phyloP scores from a whole-genome alignment of 2,329 filamentous ascomycete species.

The Cladosporium sp. region DNA sequence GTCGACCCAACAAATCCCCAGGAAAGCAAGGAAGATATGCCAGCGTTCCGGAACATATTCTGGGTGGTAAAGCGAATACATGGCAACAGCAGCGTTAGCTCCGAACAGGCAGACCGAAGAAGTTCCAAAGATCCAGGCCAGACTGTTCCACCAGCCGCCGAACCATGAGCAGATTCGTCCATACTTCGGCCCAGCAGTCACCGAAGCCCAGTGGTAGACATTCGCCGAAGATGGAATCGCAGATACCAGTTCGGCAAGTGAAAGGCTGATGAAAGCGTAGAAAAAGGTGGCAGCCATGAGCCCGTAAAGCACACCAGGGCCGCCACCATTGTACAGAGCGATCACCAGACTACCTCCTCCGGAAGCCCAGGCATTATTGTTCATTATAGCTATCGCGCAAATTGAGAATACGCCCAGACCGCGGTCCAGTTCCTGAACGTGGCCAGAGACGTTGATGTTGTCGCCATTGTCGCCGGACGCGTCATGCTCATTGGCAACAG shows the following conservation, averaged over 20 bases:
- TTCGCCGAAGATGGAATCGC: conserved; percentile 33
- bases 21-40: conserved; percentile 49
- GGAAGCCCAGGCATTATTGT: conserved; percentile 32
- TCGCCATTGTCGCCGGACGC: conserved; percentile 18
- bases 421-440: conserved; percentile 49
- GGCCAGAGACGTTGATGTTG: conserved; percentile 48
- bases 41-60: conserved; percentile 44
- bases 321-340: conserved; percentile 42
- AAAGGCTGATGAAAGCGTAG: conserved; percentile 49
- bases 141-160: conserved; percentile 48
- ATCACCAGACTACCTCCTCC: conserved; percentile 22
- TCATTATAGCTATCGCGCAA: conserved; percentile 39
- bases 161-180: conserved; percentile 47
- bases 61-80: conserved; percentile 48
- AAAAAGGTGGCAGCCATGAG: conserved; percentile 48
- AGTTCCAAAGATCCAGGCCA: conserved; percentile 48
- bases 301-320: conserved; percentile 44
- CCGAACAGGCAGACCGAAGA: conserved; percentile 42
- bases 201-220: conserved; percentile 52
- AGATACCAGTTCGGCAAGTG: conserved; percentile 47
- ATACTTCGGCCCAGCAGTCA: conserved; percentile 45
- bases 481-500: background rate
- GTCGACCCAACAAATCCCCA: conserved; percentile 45
- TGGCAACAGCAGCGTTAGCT: conserved; percentile 43
- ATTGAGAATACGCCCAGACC: conserved; percentile 47